Evolutionary conservation across 768 basidiomycete species (phyloP), one percentile per base, ranked within the genome.

Genomic region (Rhizopogon rudus): DNA sequence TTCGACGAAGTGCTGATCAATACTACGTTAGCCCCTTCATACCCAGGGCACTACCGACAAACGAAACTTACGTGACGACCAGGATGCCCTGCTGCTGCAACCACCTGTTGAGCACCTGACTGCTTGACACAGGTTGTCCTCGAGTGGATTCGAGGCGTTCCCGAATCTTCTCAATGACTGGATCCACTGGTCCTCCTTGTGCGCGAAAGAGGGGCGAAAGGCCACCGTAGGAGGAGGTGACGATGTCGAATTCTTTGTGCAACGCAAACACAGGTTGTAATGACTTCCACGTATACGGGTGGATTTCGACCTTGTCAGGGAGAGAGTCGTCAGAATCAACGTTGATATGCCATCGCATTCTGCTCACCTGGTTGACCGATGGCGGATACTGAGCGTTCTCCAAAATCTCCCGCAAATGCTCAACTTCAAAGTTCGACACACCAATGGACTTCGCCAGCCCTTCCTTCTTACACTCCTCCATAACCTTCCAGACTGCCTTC

Each of bases 401-500:
- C 17, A 75, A 56, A 28, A 81, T 62, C 43, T 73, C 64, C 56
- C 77, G 63, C 8, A 81, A 58, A 33, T 75, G 63, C 45, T 63
- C 51, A 41, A 72, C 60, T 22, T 66, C 67, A 60, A 77, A 78
- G 66, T 81, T 81, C 31, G 75, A 76, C 2, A 81, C 76, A 8
- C 80, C 79, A 56, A 76, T 70, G 55, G 54, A 56, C 51, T 62
- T 61, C 6, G 69, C 61, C 43, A 75, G 62, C 3, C 81, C 81
- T 54, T 73, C 72, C 48, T 67, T 62, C 64, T 77, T 70, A 46
- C 75, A 49, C 10, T 64, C 70, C 57, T 79, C 77, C 65, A 81
- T 65, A 42, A 67, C 63, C 57, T 71, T 71, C 79, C 79, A 81
- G 37, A 73, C 65, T n/a, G 61, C 63, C 54, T 71, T 70, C 51